Evolutionary conservation across 2,329 filamentous ascomycete species (phyloP).

Genomic region (Gaeumannomyces tritici): DNA sequence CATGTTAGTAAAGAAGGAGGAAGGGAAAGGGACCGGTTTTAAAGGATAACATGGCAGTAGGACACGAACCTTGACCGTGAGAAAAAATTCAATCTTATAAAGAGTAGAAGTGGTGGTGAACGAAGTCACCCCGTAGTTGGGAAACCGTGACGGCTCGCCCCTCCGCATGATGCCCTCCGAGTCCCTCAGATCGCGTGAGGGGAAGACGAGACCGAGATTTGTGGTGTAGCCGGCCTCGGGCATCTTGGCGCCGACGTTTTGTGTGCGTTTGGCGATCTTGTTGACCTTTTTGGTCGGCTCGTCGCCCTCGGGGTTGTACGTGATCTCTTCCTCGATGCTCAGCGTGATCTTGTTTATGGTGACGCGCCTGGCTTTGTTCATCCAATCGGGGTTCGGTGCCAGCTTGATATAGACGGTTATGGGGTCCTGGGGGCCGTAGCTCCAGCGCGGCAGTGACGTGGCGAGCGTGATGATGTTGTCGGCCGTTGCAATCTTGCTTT

Average conservation of each 20-base stretch:
- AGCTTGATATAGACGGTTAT: conserved; percentile 95
- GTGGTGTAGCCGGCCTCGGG: conserved; percentile 89
- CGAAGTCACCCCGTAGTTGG: conserved; percentile 76
- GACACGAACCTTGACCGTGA: conserved; percentile 75
- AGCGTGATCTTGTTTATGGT: conserved; percentile 92
- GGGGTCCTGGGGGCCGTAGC: conserved; percentile 89
- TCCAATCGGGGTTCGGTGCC: conserved; percentile 84
- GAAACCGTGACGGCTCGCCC: conserved; percentile 70
- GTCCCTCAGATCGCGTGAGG: conserved; percentile 79
- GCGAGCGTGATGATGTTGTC: conserved; percentile 88
- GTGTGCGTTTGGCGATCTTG: conserved; percentile 73
- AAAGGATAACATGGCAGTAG: background rate
- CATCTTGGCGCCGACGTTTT: conserved; percentile 72
- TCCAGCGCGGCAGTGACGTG: conserved; percentile 90
- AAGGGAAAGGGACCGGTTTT: background rate
- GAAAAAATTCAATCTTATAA: conserved; percentile 97
- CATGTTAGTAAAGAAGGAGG: background rate
- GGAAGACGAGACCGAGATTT: conserved; percentile 84
- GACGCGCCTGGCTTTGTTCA: conserved; percentile 81
- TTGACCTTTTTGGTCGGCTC: conserved; percentile 88
- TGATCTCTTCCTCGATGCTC: conserved; percentile 92
- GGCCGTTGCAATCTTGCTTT: conserved; percentile 73
- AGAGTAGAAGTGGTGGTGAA: conserved; percentile 91
- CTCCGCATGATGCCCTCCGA: conserved; percentile 78
- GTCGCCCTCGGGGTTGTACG: conserved; percentile 96